Evolutionary conservation across 2,329 filamentous ascomycete genomes (phyloP), one percentile per base, ranked within the genome.

Genomic region (Nannizzia gypsea): DNA sequence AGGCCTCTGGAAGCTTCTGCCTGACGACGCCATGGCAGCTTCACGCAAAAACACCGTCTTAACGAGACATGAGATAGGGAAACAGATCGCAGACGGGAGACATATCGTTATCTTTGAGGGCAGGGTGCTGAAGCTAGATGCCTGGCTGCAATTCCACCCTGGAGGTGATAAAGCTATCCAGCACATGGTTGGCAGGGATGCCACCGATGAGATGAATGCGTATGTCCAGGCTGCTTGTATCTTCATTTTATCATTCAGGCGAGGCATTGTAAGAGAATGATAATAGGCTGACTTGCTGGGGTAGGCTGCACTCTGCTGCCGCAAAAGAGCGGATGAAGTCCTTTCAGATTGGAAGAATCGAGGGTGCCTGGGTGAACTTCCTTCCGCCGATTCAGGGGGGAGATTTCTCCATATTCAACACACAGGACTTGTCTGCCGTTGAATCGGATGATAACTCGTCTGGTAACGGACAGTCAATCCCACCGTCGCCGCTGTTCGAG

Each of bases 171-270:
- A 90, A 74, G 83, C 92, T 59, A 95, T 99, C 64, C 78, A 84
- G 71, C 93, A 99, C 71, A 93, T 96, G 90, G 83, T 97, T 62
- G 90, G 90, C 63, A 84, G 87, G 74, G 90, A 96, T 82, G 92
- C 90, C 57, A 96, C 92, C 9, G 91, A 96, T 72, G 93, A 97
- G 74, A 86, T 97, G 63, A 89, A 87, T 72, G 89, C 86, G 89
- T 96, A 81, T 57, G 17, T 40, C 48, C 52, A 20, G 42, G 36
- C 55, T n/a, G 6, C 17, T 24, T 34, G 3, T 58, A 31, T 34
- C 20, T 38, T 13, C 17, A 34, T 42, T 36, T 42, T 24, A 20
- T 42, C 17, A 22, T 48, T n/a, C 22, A 9, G 17, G 22, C n/a
- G 13, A 28, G 17, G 3, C 36, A 24, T 24, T 42, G 15, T n/a